A percentile compares a stretch with the other conserved stretches of the same genome.
phyloP scores from a whole-genome alignment of 139 green algal genomes.

The Haematococcus sp. region DNA sequence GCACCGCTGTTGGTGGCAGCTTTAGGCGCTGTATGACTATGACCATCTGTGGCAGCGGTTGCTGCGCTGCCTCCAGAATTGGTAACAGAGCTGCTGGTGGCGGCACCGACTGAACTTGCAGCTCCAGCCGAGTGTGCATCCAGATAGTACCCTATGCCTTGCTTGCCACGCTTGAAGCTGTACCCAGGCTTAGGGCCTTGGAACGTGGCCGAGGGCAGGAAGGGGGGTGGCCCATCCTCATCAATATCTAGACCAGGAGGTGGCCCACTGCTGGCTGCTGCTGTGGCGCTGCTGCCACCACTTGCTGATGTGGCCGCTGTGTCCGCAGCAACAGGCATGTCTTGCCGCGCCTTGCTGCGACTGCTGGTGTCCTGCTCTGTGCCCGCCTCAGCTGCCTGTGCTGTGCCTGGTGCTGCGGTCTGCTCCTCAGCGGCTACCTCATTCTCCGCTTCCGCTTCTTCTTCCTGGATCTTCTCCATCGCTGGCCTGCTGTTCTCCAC shows the following conservation, averaged over 20 bases:
- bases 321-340: not conserved
- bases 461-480: not conserved
- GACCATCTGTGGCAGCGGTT: not conserved
- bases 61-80: not conserved
- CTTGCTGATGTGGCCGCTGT: not conserved
- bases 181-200: constrained; percentile 6
- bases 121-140: not conserved
- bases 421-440: not conserved
- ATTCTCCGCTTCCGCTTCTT: not conserved
- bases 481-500: not conserved
- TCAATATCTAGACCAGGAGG: no score
- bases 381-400: not conserved
- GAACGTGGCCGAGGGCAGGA: not conserved
- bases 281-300: no score
- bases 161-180: not conserved
- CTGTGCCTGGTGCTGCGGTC: not conserved
- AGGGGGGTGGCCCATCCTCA: not conserved
- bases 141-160: constrained; percentile 13
- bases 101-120: not conserved
- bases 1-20: constrained; percentile 11
- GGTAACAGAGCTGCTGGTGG: no score
- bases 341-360: not conserved
- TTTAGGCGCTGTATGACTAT: no score
- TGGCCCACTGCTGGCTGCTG: not conserved
- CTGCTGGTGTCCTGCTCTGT: constrained; percentile 1